These are phyloP conservation scores for Speleostelium caveatum DNA, from an alignment of 78 protist species.

Conservation along the genomic window DNA sequence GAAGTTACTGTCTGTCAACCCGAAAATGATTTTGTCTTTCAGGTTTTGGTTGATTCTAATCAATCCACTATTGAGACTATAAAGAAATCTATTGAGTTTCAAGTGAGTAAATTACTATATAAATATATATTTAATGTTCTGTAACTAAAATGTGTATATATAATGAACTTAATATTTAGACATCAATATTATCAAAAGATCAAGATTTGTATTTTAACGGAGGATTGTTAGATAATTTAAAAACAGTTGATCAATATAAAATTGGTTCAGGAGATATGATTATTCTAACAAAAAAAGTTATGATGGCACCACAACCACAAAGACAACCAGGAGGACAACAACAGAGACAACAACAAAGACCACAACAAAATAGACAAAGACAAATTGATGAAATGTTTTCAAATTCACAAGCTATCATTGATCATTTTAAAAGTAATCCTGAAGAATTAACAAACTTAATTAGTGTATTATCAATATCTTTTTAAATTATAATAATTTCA, in stretches of 20 bases:
- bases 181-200: slow-evolving; percentile 15
- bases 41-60: not conserved
- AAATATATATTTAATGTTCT: not conserved
- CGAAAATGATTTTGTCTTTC: slow-evolving; percentile 25
- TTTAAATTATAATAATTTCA: not conserved
- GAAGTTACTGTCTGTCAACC: not conserved
- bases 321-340: slow-evolving; percentile 24
- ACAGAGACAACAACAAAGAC: slow-evolving; percentile 15
- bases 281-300: slow-evolving; percentile 32
- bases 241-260: slow-evolving; percentile 26
- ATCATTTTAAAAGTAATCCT: slow-evolving; percentile 41
- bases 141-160: not conserved
- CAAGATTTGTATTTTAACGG: slow-evolving; percentile 60
- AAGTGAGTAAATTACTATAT: slow-evolving; percentile 6
- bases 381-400: not conserved
- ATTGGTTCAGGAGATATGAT: slow-evolving; percentile 54
- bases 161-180: too few species aligned
- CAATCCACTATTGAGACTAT: slow-evolving; percentile 40
- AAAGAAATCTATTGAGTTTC: slow-evolving; percentile 44
- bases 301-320: not conserved
- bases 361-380: not conserved
- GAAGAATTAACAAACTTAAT: slow-evolving; percentile 12
- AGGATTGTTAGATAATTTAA: slow-evolving; percentile 12
- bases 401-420: not conserved
- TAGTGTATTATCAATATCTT: not conserved